Evolutionary conservation across 805 yeast species (phyloP).

Genomic region (Grigorovia yakushimaensis): DNA sequence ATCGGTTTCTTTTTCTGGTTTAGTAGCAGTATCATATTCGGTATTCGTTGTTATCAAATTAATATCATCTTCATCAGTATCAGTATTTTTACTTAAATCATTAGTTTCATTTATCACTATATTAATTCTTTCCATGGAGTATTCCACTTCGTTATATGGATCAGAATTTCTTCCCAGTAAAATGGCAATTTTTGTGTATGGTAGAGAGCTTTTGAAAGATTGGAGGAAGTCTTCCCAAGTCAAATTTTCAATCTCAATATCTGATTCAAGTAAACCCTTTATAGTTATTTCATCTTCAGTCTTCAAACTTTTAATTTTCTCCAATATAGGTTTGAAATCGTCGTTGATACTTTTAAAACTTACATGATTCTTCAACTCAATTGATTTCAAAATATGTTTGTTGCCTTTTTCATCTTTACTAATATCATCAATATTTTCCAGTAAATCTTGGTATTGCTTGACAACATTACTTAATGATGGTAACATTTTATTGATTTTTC

Average conservation of each 20-base stretch:
- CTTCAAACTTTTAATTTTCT: constrained; percentile 28
- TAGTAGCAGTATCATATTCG: constrained; percentile 6
- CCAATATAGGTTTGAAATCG: constrained; percentile 20
- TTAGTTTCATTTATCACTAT: constrained; percentile 20
- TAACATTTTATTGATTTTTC: constrained; percentile 17
- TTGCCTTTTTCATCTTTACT: neutral
- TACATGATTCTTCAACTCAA: neutral
- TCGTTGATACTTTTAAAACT: neutral
- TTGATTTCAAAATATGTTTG: neutral
- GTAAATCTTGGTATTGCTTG: constrained; percentile 10
- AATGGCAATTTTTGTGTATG: constrained; percentile 31
- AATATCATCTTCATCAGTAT: constrained; percentile 6
- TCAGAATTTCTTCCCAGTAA: constrained; percentile 35
- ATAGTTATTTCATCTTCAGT: constrained; percentile 30
- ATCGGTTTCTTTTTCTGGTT: neutral
- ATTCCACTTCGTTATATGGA: constrained; percentile 41
- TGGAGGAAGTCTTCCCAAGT: constrained; percentile 25
- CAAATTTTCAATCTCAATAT: constrained; percentile 14
- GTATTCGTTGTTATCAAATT: neutral
- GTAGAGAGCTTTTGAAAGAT: constrained; percentile 22
- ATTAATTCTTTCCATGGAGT: constrained; percentile 37
- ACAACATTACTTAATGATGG: constrained; percentile 20
- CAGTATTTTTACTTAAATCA: constrained; percentile 4
- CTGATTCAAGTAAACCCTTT: constrained; percentile 25
- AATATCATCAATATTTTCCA: constrained; percentile 11